Evolutionary conservation across 306 rosid species (phyloP).

Genomic region (Lupinus albus): DNA sequence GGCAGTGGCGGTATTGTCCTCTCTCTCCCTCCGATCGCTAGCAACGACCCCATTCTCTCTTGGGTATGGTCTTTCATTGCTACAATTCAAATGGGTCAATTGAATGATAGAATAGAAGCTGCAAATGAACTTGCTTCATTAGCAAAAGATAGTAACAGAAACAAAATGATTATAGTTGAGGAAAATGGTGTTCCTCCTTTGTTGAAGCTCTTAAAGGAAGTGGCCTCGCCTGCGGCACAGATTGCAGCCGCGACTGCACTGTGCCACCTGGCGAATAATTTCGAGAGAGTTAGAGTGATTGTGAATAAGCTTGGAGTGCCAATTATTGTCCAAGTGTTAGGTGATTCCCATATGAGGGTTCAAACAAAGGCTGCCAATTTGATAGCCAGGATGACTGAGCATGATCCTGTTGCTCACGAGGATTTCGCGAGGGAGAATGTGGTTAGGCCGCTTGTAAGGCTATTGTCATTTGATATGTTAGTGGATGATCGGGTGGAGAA

Average conservation of each 20-base stretch:
- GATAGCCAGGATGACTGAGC: constrained; percentile 71
- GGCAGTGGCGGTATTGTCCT: constrained; percentile 37
- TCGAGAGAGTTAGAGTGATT: constrained; percentile 56
- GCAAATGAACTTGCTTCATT: constrained; percentile 61
- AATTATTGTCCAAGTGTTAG: constrained; percentile 58
- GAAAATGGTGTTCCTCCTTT: constrained; percentile 69
- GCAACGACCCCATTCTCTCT: constrained; percentile 74
- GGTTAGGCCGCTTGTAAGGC: constrained; percentile 64
- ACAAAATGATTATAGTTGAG: constrained; percentile 70
- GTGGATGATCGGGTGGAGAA: constrained; percentile 49
- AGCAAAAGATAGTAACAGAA: constrained; percentile 68
- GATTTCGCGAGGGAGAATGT: constrained; percentile 72
- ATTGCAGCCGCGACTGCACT: constrained; percentile 60
- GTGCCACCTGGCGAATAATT: constrained; percentile 52
- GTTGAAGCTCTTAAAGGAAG: constrained; percentile 70
- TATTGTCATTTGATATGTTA: constrained; percentile 59
- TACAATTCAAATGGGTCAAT: constrained; percentile 68
- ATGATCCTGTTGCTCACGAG: constrained; percentile 65
- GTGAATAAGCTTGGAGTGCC: constrained; percentile 60
- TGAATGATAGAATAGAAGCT: constrained; percentile 61
- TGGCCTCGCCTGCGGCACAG: constrained; percentile 54
- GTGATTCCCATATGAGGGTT: constrained; percentile 62
- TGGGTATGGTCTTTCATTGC: constrained; percentile 86
- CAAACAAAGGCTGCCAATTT: constrained; percentile 58
- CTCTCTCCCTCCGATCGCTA: constrained; percentile 73